phyloP scores from a whole-genome alignment of 2,329 filamentous ascomycete genomes.

The Aureobasidium sp. region DNA sequence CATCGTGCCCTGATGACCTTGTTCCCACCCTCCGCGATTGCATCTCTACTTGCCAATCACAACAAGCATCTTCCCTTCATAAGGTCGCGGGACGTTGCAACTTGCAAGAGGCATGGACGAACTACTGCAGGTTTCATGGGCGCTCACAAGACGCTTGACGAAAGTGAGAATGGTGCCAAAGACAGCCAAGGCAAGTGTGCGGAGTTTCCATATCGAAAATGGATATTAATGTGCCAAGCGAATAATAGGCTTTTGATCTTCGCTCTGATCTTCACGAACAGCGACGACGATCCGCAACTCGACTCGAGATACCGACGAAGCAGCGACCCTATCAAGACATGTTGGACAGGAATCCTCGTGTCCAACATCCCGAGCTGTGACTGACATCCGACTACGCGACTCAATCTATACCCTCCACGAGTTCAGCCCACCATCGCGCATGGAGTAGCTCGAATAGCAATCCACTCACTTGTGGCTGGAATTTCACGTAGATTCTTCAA shows the following conservation, averaged over 20 bases:
- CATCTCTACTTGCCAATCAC: conserved; percentile 3
- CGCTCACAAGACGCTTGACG: neutral
- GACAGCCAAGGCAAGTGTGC: conserved; percentile 2
- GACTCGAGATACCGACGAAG: conserved; percentile 1
- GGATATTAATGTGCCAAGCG: neutral
- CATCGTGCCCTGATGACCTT: neutral
- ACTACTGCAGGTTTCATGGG: conserved; percentile 12
- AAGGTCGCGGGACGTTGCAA: conserved; percentile 3
- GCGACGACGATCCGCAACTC: conserved; percentile 6
- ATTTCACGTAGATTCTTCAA: neutral
- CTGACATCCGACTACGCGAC: neutral
- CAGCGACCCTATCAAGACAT: neutral
- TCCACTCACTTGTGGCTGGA: neutral
- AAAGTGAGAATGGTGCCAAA: conserved; percentile 2
- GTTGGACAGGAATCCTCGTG: neutral
- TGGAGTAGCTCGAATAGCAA: neutral
- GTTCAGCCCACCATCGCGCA: neutral
- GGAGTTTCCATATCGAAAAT: neutral
- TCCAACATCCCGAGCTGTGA: neutral
- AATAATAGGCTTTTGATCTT: conserved; percentile 10
- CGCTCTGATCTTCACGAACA: neutral
- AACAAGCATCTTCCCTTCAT: neutral
- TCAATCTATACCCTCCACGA: neutral
- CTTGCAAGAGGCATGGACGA: conserved; percentile 5
- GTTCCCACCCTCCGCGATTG: neutral